Conservation (phyloP, 768 basidiomycete genomes). For the Lactarius psammicola region DNA sequence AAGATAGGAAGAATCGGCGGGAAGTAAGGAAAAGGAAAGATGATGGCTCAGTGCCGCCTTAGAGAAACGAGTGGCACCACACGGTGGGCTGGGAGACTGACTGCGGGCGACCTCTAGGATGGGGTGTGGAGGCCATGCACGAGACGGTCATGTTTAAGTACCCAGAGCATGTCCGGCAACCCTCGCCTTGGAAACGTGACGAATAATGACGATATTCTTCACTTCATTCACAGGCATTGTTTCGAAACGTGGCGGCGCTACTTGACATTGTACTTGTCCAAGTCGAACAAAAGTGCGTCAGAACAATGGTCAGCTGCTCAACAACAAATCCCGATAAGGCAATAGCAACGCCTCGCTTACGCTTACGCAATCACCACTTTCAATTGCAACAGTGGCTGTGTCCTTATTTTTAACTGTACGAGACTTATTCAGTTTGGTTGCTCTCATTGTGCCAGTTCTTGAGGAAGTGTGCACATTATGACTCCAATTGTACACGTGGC, state of each 20-base stretch:
- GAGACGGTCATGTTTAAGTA: conserved; percentile 20
- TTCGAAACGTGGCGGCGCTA: not conserved
- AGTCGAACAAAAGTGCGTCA: conserved; percentile 15
- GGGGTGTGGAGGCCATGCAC: conserved; percentile 25
- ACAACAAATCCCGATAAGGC: not conserved
- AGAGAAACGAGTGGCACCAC: conserved; percentile 15
- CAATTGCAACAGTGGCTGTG: not conserved
- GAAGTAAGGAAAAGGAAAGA: conserved; percentile 14
- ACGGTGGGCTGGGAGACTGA: conserved; percentile 19
- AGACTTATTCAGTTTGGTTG: not conserved
- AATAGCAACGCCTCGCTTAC: not conserved
- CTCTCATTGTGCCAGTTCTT: not conserved
- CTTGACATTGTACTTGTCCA: conserved; percentile 13
- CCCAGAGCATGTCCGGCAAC: conserved; percentile 16
- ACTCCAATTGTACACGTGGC: not conserved
- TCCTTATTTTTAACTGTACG: not conserved
- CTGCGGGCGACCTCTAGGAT: conserved; percentile 14
- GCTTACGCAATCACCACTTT: not conserved
- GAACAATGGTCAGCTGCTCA: conserved; percentile 14
- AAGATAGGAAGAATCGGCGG: not conserved
- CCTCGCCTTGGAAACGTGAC: conserved; percentile 25
- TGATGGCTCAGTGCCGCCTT: conserved; percentile 16
- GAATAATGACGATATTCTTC: not conserved
- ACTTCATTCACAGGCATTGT: conserved; percentile 13
- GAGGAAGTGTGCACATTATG: too few species aligned